Evolutionary conservation across 164 flowering plant genomes (phyloP), one percentile per base, ranked within the genome.

Genomic region (Stephania cephalantha): DNA sequence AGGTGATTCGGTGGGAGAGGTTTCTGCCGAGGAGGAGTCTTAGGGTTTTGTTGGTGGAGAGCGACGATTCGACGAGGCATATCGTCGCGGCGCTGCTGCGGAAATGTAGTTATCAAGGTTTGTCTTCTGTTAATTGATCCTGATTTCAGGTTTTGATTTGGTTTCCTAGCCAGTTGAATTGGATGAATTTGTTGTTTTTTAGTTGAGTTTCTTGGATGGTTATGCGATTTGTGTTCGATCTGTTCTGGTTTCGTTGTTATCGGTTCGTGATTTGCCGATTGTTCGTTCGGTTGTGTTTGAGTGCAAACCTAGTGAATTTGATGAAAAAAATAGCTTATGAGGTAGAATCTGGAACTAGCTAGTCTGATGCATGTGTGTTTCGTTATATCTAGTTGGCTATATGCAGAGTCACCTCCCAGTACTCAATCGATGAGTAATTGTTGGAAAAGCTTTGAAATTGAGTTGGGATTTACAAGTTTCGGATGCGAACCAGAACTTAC

Each of bases 91-190:
- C 92, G 61, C 75, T 92, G 68, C 93, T 92, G 48, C 81, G 91
- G 30, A 92, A 89, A 70, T 92, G 97, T 80, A 79, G 91, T 53
- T 92, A 92, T 75, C 90, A 87, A 85, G 97, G 97, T 89, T 66
- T 53, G 25, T 35, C 42, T 13, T 22, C 22, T 25, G 48, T 20
- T 22, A 7, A 20, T 35, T 22, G 8, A 20, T 35, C 18, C 22
- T 18, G 65, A 58, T 58, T 35, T 35, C 3, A 35, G 42, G 42
- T 35, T 35, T 58, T 58, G 65, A n/a, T 58, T 58, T 55, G 13
- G 63, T 13, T 55, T 13, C 3, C 6, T 5, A 55, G 18, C 11
- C 18, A 6, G 65, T 58, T 0, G 25, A 7, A 2, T 18, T 61
- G 25, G 29, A 18, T 15, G 66, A 5, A 25, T n/a, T 61, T 17